These are phyloP conservation scores for Apiotrichum mycotoxinovorans DNA, from an alignment of 1,284 basidiomycete species.

Conservation along the genomic window DNA sequence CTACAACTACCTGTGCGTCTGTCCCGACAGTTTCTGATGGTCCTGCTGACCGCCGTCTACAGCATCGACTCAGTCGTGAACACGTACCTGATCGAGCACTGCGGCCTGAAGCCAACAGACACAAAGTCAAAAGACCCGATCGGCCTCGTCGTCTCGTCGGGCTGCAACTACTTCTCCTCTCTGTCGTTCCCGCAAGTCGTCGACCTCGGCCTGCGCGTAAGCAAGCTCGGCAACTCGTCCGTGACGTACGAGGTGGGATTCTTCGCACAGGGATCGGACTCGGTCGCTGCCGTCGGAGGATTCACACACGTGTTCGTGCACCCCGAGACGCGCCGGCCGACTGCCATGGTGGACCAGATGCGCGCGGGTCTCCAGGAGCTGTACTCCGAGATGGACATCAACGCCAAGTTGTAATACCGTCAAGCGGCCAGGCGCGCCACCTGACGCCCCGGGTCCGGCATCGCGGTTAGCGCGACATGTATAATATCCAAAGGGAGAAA, in stretches of 20 bases:
- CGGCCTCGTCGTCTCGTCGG: conserved; percentile 16
- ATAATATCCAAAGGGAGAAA: neutral
- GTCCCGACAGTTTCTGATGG: neutral
- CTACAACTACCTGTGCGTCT: conserved; percentile 22
- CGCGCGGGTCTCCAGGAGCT: conserved; percentile 10
- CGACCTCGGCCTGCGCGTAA: conserved; percentile 18
- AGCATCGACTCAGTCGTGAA: conserved; percentile 23
- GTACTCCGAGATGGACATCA: neutral
- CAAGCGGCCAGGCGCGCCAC: too few relatives aligned
- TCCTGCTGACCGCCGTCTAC: conserved; percentile 7
- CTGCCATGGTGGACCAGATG: conserved; percentile 14
- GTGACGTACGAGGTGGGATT: conserved; percentile 24
- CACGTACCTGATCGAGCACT: conserved; percentile 18
- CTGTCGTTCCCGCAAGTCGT: conserved; percentile 18
- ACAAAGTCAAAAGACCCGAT: conserved; percentile 13
- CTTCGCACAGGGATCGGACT: conserved; percentile 4
- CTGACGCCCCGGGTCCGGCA: too few relatives aligned
- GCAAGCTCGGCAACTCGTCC: conserved; percentile 16
- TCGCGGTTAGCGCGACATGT: too few relatives aligned
- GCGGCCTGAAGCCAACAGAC: conserved; percentile 16
- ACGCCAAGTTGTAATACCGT: conserved; percentile 1
- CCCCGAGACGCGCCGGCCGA: conserved; percentile 13
- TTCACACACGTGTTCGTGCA: conserved; percentile 23
- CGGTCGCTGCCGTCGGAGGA: conserved; percentile 15
- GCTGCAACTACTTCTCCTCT: conserved; percentile 20